Percentiles rank a stretch among this genome's conserved stretches.
phyloP scores from a whole-genome alignment of 2,329 filamentous ascomycete species.

The Penicillium sp. region DNA sequence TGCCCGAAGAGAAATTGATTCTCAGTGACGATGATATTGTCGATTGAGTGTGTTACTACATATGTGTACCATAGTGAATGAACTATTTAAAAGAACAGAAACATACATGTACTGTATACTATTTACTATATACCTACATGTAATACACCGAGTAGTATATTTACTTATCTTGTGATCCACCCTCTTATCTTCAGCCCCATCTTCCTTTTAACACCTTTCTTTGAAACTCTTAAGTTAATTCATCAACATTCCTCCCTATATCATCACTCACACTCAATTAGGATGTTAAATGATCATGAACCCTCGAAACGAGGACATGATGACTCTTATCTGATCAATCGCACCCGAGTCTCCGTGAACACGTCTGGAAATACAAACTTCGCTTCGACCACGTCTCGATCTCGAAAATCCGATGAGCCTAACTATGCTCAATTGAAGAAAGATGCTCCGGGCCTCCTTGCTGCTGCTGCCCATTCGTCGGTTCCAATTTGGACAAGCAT shows the following conservation, averaged over 20 bases:
- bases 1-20: slow-evolving; percentile 61
- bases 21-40: slow-evolving; percentile 84
- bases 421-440: slow-evolving; percentile 6
- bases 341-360: neutral
- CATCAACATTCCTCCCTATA: neutral
- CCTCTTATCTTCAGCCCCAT: slow-evolving; percentile 1
- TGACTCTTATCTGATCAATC: slow-evolving; percentile 3
- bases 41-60: slow-evolving; percentile 43
- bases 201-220: neutral
- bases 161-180: neutral
- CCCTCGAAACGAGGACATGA: slow-evolving; percentile 7
- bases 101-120: neutral
- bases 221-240: neutral
- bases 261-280: neutral
- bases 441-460: slow-evolving; percentile 19
- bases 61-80: neutral
- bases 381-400: neutral
- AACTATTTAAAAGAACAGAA: neutral
- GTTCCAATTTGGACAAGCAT: slow-evolving; percentile 62
- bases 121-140: no score
- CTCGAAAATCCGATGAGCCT: neutral
- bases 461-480: slow-evolving; percentile 31
- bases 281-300: slow-evolving; percentile 18
- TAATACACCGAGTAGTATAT: neutral
- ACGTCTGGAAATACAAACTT: neutral